Evolutionary conservation across 148 eudicot genomes (phyloP), one percentile per base, ranked within the genome.

Genomic region (Persicaria tinctoria): DNA sequence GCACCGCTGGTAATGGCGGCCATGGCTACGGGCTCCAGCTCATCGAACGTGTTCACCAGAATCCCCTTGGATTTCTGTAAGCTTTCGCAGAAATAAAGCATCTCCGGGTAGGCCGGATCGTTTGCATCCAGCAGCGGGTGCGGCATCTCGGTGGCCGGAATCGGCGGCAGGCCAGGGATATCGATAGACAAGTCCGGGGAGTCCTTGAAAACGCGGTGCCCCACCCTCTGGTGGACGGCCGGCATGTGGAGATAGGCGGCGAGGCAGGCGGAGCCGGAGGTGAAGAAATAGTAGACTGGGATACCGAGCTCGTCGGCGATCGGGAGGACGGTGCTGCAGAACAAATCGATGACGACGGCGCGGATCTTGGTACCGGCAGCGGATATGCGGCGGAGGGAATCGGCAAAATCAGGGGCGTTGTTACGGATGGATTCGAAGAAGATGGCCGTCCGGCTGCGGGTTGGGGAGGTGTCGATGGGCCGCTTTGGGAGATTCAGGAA

Each of bases 231-330:
- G 50, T 84, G 79, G 41, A 84, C 46, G 5, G 73, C 64, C 5
- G 89, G 77, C 17, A 78, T 49, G 50, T 84, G 75, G 1, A 86
- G 78, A 68, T 77, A 82, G 6, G 14, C 45, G 23, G 77, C 75
- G 3, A 84, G 84, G 27, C 46, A 76, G 6, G 70, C 63, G 3
- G 78, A 82, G 3, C 84, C 85, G 5, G 77, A 73, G 47, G 81
- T 84, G 69, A 78, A 70, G 86, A 78, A 82, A 53, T 47, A 82
- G 72, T 82, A 82, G 27, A 79, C 72, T 1, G 87, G 87, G 3
- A 86, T 77, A 1, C 71, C 57, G 4, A 79, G 68, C 20, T 50
- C 72, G 0, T 64, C 47, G 3, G 85, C 77, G 8, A 84, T 75
- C 1, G 68, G 18, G 16, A 80, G 63, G 17, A 84, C 83, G 0